phyloP scores from a whole-genome alignment of 352 stramenopile genomes.

The Globisporangium alternatum region DNA sequence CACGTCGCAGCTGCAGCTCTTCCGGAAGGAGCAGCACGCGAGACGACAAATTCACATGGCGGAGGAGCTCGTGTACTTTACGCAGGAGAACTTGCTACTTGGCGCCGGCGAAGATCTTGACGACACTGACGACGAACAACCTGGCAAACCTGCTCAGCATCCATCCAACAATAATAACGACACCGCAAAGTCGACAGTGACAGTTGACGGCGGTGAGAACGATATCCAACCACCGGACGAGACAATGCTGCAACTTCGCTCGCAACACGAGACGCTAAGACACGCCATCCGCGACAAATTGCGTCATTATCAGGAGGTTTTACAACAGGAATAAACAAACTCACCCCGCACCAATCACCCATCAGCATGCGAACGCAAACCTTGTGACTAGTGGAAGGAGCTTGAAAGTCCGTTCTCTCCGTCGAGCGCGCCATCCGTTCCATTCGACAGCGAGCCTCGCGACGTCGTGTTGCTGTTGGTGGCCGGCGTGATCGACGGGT shows the following conservation, averaged over 20 bases:
- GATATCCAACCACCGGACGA: constrained; percentile 11
- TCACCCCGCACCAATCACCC: background rate
- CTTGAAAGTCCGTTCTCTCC: constrained; percentile 14
- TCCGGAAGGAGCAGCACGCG: constrained; percentile 40
- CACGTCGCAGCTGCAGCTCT: constrained; percentile 54
- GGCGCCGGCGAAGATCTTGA: background rate
- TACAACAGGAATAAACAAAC: constrained; percentile 17
- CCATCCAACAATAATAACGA: background rate
- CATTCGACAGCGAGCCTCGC: constrained; percentile 35
- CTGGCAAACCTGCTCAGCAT: background rate
- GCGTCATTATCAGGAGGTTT: constrained; percentile 31
- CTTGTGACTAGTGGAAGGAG: constrained; percentile 15
- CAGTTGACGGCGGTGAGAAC: constrained; percentile 5
- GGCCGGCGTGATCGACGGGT: constrained; percentile 28
- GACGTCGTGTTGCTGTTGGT: constrained; percentile 19
- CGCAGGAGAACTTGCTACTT: constrained; percentile 5
- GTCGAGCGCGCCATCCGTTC: constrained; percentile 22
- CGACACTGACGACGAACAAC: background rate
- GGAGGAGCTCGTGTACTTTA: constrained; percentile 7
- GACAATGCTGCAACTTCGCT: constrained; percentile 14
- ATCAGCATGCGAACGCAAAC: background rate
- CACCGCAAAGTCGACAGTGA: background rate
- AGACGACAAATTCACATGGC: constrained; percentile 17
- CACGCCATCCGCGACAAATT: constrained; percentile 37
- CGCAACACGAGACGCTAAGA: constrained; percentile 36